Evolutionary conservation across 2,329 filamentous ascomycete species (phyloP).

Genomic region (Claviceps capensis): DNA sequence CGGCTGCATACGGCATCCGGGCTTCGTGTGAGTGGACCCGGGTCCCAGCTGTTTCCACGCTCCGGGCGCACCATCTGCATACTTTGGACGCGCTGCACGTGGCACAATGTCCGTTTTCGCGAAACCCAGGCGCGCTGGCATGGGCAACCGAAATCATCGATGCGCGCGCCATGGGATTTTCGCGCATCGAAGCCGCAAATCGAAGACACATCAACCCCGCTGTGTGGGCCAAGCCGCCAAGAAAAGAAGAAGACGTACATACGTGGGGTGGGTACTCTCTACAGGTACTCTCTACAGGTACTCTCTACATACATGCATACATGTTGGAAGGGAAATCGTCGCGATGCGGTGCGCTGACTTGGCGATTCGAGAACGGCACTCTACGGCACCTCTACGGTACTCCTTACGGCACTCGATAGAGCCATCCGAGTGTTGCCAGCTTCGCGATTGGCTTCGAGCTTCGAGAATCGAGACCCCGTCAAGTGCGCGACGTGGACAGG

Average conservation of each 20-base stretch:
- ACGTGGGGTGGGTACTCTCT: too few relatives aligned
- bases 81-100: background rate
- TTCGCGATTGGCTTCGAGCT: conserved; percentile 6
- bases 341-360: conserved; percentile 2
- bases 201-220: background rate
- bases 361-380: conserved; percentile 5
- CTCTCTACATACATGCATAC: too few relatives aligned
- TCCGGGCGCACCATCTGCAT: background rate
- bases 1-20: background rate
- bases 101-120: background rate
- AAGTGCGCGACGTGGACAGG: conserved; percentile 1
- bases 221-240: background rate
- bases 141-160: background rate
- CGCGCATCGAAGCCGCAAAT: background rate
- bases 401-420: background rate
- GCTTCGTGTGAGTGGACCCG: background rate
- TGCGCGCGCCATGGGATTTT: background rate
- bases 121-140: too few relatives aligned
- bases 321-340: background rate
- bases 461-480: background rate
- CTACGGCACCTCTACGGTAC: background rate
- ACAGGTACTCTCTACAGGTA: too few relatives aligned
- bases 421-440: background rate
- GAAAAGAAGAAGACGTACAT: background rate
- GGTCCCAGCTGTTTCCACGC: background rate